Evolutionary conservation across 1,139 yeast species (phyloP), one percentile per base, ranked within the genome.

Genomic region (Scheffersomyces lignicola): DNA sequence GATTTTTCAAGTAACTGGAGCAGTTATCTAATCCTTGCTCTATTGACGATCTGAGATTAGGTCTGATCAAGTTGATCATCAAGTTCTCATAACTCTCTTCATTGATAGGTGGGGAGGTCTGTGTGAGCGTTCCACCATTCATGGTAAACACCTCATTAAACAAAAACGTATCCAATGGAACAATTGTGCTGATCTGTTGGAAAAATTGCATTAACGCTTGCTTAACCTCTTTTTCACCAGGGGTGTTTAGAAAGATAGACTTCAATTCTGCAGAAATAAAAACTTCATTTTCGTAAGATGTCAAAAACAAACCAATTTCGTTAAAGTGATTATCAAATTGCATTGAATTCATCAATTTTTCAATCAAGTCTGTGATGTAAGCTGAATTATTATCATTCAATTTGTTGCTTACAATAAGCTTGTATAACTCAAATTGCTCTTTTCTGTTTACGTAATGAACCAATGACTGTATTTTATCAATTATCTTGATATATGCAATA

Each of bases 41-140:
- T 8, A 69, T 40, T 2, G 53, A 47, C 5, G 55, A 45, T 32
- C 76, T 51, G 13, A 65, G 45, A 29, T 57, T 58, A 3, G 76
- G 76, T 25, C 75, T 52, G n/a, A 69, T 37, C 18, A 69, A 49
- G 32, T 56, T 56, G 26, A 66, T 51, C 69, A 69, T 65, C 33
- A 69, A 47, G 36, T 69, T 69, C 27, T 60, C 62, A 36, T 53
- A 55, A 40, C 66, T 69, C 36, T 70, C 76, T 36, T 64, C 65
- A 23, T 60, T 43, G 18, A 47, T 48, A 1, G 58, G 54, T 9
- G 47, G 43, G 22, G 38, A 35, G 18, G 45, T 39, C 13, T 41
- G 39, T 14, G 51, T 55, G 9, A 45, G 39, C 10, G 45, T 37
- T 7, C 67, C 68, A 0, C 75, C 73, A 37, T 54, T 57, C 33